Base-by-base conservation (phyloP, 257 asterid species). In the Asclepias syriaca region DNA sequence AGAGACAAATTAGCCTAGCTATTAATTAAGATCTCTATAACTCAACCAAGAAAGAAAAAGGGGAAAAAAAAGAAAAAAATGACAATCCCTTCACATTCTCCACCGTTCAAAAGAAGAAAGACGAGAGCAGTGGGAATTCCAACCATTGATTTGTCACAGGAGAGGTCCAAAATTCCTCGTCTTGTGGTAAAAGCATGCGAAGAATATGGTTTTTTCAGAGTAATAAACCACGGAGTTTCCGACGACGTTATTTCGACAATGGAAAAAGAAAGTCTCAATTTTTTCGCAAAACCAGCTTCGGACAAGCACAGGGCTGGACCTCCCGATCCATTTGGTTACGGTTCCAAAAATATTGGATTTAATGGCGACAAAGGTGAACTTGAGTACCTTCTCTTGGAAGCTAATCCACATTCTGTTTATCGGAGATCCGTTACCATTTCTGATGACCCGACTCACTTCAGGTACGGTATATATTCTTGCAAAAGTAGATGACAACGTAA, bases 311-410 rank as follows among this genome's bases (percentile, higher is more conserved):
- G 67, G 70, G 85, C 92, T 54, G 86, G 87, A 21, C 84, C 88
- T 0, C 77, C 95, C 0, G 53, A 60, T 55, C 96, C 97, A 0
- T 89, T 88, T 43, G 97, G 97, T 0, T 92, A 92, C 57, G 97
- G 96, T 1, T 84, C 85, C 72, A 92, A 87, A 82, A 87, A 84
- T 56, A 92, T 92, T 70, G 97, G 97, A 0, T 71, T 68, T 74
- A 82, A 92, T 73, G 97, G 97, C 0, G 97, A 92, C 65, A 83
- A 78, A 74, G 97, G 75, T 56, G 67, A 68, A 50, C 70, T 72
- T 5, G 51, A 43, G 64, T 57, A 48, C 66, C 8, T 72, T 12
- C 78, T 72, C 57, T n/a, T 53, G 24, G 72, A 54, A 12, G 60
- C 59, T 27, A 68, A 68, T 73, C 75, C 71, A 2, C 50, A 11